A percentile compares a stretch with the other conserved stretches of the same genome.
Evolutionary conservation across 1,139 yeast species (phyloP).

Genomic region (Zygoascus meyerae): DNA sequence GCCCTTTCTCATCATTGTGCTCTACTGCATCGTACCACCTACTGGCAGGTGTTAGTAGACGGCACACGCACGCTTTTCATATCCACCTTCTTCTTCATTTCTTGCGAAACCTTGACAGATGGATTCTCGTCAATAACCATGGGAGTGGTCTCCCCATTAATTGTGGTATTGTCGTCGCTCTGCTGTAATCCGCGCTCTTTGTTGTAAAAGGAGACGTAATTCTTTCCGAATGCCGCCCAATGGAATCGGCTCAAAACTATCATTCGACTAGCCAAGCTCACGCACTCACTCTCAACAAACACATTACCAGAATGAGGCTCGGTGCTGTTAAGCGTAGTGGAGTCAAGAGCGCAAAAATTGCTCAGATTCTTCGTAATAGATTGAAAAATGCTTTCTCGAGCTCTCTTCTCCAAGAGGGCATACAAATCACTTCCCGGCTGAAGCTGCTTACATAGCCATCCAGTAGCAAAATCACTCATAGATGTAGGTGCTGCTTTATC

Average conservation of each 20-base stretch:
- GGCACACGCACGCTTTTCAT: not conserved
- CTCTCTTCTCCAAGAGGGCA: conserved; percentile 59
- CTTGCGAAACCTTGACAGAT: not conserved
- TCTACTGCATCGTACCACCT: too few species aligned
- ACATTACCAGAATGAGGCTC: conserved; percentile 2
- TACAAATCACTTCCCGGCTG: conserved; percentile 81
- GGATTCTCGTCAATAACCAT: conserved; percentile 7
- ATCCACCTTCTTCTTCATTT: not conserved
- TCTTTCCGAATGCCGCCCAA: conserved; percentile 62
- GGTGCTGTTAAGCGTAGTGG: conserved; percentile 11
- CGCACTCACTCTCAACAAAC: conserved; percentile 39
- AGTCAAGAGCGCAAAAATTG: conserved; percentile 22
- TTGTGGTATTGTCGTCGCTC: not conserved
- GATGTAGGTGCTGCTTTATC: conserved; percentile 34
- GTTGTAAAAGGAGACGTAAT: conserved; percentile 23
- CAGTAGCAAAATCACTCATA: conserved; percentile 51
- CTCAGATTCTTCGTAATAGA: conserved; percentile 18
- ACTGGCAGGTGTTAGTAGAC: conserved; percentile 5
- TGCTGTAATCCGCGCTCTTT: not conserved
- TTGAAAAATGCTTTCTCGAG: conserved; percentile 24
- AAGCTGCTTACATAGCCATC: conserved; percentile 80
- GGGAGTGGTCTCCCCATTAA: not conserved
- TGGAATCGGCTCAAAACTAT: conserved; percentile 61
- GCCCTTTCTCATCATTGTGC: too few species aligned
- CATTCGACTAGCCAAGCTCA: conserved; percentile 47